Base-by-base conservation (phyloP, 2,329 filamentous ascomycete species). In the Neonectria coccinea region DNA sequence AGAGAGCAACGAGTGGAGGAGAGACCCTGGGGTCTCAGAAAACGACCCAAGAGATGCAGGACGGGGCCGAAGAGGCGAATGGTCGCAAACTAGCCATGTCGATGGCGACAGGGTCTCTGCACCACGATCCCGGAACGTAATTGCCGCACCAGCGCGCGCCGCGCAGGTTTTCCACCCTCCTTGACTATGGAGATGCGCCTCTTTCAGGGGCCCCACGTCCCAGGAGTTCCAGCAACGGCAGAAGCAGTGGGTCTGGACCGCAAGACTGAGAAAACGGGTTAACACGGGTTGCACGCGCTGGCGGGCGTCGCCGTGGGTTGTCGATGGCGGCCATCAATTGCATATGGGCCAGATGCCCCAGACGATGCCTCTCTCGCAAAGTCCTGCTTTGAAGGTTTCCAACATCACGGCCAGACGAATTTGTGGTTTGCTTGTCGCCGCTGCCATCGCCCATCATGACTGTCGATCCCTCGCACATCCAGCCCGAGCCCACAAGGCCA, bases 401-500 rank as follows among this genome's bases (percentile, higher is more conserved):
- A 62, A 47, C 47, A 50, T n/a, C 44, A 62, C 51, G 44, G 50
- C 12, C n/a, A 33, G 42, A 44, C 41, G 54, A 52, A 51, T 45
- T n/a, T 33, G 56, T 18, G 44, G 50, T 33, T 57, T 55, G 56
- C 20, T 44, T 14, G 39, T 58, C 59, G 54, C 29, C 41, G 48
- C n/a, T 52, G 31, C 42, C 44, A 48, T 56, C 55, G 55, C 29
- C 60, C 67, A 71, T 62, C 64, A 79, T 78, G 77, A 70, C 77
- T 51, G 64, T 68, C 51, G 70, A 75, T 68, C 66, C 71, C 52
- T 73, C 73, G 29, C 71, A 66, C 25, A 67, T 76, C 67, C 72
- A 69, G 36, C 70, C 78, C 25, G 71, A 73, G 52, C 70, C 76
- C 36, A 61, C 75, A 14, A 70, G 68, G 47, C 69, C 77, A 54